These are phyloP conservation scores for Solanum medicagineum DNA, from an alignment of 257 asterid species.

Conservation along the genomic window DNA sequence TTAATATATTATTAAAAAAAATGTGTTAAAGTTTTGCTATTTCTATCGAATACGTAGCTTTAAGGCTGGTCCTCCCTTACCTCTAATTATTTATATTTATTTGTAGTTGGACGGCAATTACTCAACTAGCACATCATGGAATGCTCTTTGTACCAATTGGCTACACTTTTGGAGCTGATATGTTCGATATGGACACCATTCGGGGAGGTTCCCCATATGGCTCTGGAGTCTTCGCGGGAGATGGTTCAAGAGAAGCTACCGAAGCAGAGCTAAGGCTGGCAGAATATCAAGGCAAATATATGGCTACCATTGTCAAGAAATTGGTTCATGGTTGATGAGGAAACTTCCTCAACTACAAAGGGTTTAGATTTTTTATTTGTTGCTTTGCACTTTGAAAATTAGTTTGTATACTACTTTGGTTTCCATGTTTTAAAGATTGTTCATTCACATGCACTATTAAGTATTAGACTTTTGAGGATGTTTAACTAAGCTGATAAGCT, in stretches of 20 bases:
- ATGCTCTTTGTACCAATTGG: conserved; percentile 86
- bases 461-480: neutral
- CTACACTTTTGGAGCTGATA: conserved; percentile 71
- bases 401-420: neutral
- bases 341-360: neutral
- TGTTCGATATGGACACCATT: conserved; percentile 58
- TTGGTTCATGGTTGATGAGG: conserved; percentile 7
- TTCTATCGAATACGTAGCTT: neutral
- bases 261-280: conserved; percentile 33
- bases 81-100: neutral
- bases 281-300: conserved; percentile 38
- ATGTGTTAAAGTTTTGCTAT: neutral
- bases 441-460: neutral
- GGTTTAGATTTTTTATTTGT: neutral
- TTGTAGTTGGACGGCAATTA: conserved; percentile 73
- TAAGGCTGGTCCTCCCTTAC: neutral
- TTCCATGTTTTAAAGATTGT: neutral
- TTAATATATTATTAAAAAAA: neutral
- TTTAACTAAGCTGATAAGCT: neutral
- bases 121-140: conserved; percentile 80
- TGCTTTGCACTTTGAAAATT: neutral
- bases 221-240: conserved; percentile 38
- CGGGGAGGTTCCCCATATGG: conserved; percentile 56
- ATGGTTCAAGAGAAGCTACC: conserved; percentile 22
- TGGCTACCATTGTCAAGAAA: conserved; percentile 26